A percentile compares a stretch with the other conserved stretches of the same genome.
Conservation (phyloP, 768 basidiomycete genomes). For the Russula sp. region DNA sequence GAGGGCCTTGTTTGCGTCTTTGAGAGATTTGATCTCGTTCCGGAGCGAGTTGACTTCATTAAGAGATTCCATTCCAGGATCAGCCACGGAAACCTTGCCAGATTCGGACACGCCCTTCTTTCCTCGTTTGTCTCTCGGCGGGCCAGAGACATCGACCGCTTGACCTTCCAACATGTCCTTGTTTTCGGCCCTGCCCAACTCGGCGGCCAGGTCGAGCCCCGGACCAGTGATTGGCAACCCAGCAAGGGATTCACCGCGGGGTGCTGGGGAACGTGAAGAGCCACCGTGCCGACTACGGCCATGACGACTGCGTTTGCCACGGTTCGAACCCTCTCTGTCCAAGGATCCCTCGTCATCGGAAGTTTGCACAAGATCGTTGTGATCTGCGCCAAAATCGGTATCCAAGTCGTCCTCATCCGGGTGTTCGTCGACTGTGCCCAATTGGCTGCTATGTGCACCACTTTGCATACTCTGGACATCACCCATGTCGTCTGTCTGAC, state of each 20-base stretch:
- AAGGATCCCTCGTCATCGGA: constrained; percentile 28
- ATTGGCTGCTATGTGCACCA: constrained; percentile 48
- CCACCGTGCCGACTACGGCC: constrained; percentile 46
- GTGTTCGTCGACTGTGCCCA: constrained; percentile 41
- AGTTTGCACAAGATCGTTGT: constrained; percentile 37
- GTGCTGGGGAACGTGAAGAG: constrained; percentile 44
- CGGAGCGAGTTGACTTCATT: constrained; percentile 71
- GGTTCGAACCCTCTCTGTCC: constrained; percentile 28
- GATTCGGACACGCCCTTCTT: constrained; percentile 30
- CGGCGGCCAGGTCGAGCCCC: constrained; percentile 84
- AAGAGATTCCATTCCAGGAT: constrained; percentile 38
- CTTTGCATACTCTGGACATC: constrained; percentile 42
- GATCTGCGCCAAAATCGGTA: constrained; percentile 38
- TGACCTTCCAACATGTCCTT: constrained; percentile 66
- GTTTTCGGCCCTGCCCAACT: constrained; percentile 86
- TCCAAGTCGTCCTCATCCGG: constrained; percentile 40
- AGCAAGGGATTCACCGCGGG: constrained; percentile 74
- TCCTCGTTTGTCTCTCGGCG: constrained; percentile 37
- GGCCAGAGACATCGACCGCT: constrained; percentile 44
- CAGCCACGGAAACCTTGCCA: constrained; percentile 29
- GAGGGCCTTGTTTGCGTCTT: constrained; percentile 93
- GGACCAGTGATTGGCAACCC: constrained; percentile 84
- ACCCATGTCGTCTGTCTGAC: constrained; percentile 20
- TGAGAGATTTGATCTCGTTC: constrained; percentile 83
- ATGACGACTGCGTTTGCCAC: constrained; percentile 35